Evolutionary conservation across 2,329 filamentous ascomycete genomes (phyloP), one percentile per base, ranked within the genome.

Genomic region (Kalaharituber pfeilii): DNA sequence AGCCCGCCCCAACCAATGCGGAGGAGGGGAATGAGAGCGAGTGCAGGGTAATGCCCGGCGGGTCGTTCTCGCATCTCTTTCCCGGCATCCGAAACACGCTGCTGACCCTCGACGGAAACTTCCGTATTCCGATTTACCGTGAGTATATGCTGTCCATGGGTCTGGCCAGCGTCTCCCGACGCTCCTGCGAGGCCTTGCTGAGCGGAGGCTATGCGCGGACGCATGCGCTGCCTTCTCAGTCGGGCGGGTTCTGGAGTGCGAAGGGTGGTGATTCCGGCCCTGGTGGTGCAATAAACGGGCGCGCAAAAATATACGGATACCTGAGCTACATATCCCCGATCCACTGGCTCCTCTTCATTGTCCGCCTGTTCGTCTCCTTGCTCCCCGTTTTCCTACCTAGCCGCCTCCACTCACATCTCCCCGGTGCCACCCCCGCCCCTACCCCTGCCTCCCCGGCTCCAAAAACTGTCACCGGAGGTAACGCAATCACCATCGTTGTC

Each of bases 401-500:
- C 15, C 15, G 5, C 15, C 5, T 47, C 72, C 8, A 33, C 13
- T 15, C 44, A 5, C 24, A 22, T 6, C 5, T 24, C 4, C 44
- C 44, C 44, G n/a, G 28, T 15, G 6, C 49, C 20, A 36, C 39
- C 36, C 47, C 25, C 52, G 30, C 3, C 22, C 7, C 25, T 53
- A 53, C 55, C 53, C 24, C 51, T 54, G 27, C 54, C 59, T 36
- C 54, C 52, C 24, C 57, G 53, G 49, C 57, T 53, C 18, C 59
- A 1, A 8, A 44, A 6, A 53, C 54, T 18, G n/a, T n/a, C n/a
- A n/a, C n/a, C n/a, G n/a, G n/a, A n/a, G 59, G 91, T 15, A 83
- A 88, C n/a, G 88, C 85, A 50, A 93, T 96, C 55, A 95, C 91
- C 1, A 94, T 98, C 62, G 91, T 96, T 18, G 76, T 96, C 44